These are phyloP conservation scores for Hericium alpestre DNA, from an alignment of 768 basidiomycete species.

Conservation along the genomic window DNA sequence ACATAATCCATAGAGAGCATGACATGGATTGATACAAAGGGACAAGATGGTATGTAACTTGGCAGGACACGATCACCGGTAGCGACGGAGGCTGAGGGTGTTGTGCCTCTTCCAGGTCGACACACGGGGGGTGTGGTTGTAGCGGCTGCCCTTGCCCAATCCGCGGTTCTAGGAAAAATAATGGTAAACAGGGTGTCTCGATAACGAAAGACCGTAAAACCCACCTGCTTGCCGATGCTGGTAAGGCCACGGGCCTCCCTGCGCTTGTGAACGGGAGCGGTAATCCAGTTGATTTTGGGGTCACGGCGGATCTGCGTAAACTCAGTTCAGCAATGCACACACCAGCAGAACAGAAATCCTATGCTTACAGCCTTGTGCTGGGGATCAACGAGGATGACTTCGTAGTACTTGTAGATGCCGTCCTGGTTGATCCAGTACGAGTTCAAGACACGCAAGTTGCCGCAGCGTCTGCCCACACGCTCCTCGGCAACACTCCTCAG, in stretches of 20 bases:
- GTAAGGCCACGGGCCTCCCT: conserved; percentile 97
- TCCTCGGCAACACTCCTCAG: conserved; percentile 93
- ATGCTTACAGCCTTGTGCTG: conserved; percentile 79
- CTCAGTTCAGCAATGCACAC: conserved; percentile 7
- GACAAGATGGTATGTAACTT: not conserved
- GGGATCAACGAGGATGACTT: conserved; percentile 96
- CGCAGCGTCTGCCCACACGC: conserved; percentile 92
- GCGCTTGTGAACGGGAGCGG: conserved; percentile 96
- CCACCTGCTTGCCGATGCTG: conserved; percentile 87
- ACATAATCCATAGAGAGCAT: too few relatives aligned
- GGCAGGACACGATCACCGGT: conserved; percentile 46
- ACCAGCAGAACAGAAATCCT: not conserved
- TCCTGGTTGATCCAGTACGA: conserved; percentile 99
- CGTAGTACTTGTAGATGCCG: conserved; percentile 98
- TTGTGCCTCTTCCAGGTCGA: conserved; percentile 98
- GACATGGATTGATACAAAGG: conserved; percentile 13
- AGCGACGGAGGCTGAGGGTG: conserved; percentile 85
- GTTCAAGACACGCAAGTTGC: conserved; percentile 92
- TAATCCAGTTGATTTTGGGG: conserved; percentile 98
- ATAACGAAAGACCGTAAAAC: conserved; percentile 14
- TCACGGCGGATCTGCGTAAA: conserved; percentile 74
- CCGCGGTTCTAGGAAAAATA: conserved; percentile 69
- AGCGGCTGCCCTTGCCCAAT: conserved; percentile 85
- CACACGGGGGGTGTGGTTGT: conserved; percentile 87
- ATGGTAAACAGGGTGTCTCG: not conserved